A percentile compares a stretch with the other conserved stretches of the same genome.
These are phyloP conservation scores for Phanerochaete carnosa DNA, from an alignment of 768 basidiomycete genomes.

Conservation along the genomic window DNA sequence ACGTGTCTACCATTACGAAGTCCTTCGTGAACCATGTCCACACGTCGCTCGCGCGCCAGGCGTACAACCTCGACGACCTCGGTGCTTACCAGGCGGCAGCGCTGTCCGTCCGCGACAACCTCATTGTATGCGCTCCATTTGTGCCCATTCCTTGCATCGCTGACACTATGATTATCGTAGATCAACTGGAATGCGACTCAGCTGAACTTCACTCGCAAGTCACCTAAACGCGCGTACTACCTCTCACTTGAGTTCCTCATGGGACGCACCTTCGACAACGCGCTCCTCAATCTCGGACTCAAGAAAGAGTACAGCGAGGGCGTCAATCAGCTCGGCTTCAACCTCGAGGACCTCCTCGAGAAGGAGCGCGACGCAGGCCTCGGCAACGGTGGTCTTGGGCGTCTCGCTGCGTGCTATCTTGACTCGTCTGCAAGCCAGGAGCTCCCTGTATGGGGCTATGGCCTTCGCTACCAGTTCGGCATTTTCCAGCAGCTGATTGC, in stretches of 20 bases:
- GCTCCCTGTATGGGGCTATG: conserved; percentile 95
- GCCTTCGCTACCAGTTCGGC: conserved; percentile 88
- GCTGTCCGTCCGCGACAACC: conserved; percentile 81
- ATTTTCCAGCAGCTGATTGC: conserved; percentile 95
- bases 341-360: conserved; percentile 81
- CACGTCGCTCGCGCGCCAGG: conserved; percentile 84
- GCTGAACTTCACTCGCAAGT: conserved; percentile 71
- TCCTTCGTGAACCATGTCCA: conserved; percentile 83
- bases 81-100: conserved; percentile 94
- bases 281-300: conserved; percentile 85
- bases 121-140: conserved; percentile 52
- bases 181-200: conserved; percentile 88
- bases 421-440: conserved; percentile 90
- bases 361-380: conserved; percentile 92
- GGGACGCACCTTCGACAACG: conserved; percentile 75
- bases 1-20: conserved; percentile 59
- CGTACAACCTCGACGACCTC: conserved; percentile 82
- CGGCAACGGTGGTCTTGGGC: conserved; percentile 94
- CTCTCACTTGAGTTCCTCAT: conserved; percentile 92
- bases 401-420: conserved; percentile 95
- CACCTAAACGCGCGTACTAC: conserved; percentile 91
- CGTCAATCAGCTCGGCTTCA: conserved; percentile 80
- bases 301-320: conserved; percentile 72
- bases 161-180: conserved; percentile 28
- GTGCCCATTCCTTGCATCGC: not conserved